A percentile compares a stretch with the other conserved stretches of the same genome.
Evolutionary conservation across 73 alveolate species (phyloP).

Genomic region (Paramecium primaurelia): DNA sequence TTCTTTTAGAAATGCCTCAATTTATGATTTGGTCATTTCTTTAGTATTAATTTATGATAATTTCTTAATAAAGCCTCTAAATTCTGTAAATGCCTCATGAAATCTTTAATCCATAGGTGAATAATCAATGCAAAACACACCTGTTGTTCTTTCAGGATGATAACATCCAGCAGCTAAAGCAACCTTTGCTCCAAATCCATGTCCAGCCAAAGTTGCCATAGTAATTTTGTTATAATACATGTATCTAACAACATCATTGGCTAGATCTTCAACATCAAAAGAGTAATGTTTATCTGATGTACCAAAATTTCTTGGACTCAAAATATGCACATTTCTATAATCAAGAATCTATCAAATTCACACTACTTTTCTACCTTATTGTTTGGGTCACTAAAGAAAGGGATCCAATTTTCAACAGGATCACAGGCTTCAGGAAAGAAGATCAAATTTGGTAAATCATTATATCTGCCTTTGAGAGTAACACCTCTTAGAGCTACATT

Average conservation of each 20-base stretch:
- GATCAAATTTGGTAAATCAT: constrained; percentile 78
- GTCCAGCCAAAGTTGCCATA: constrained; percentile 86
- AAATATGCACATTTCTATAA: constrained; percentile 74
- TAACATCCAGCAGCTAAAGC: constrained; percentile 82
- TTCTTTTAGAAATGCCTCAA: constrained; percentile 52
- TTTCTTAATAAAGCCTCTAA: constrained; percentile 62
- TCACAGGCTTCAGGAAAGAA: constrained; percentile 80
- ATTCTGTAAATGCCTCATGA: constrained; percentile 77
- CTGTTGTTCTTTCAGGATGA: constrained; percentile 79
- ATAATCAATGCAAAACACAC: constrained; percentile 78
- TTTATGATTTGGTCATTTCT: background rate
- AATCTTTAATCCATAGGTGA: constrained; percentile 81
- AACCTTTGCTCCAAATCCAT: constrained; percentile 89
- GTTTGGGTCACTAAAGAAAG: constrained; percentile 70
- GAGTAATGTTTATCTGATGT: constrained; percentile 78
- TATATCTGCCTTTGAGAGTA: constrained; percentile 67
- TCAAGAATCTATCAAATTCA: constrained; percentile 26
- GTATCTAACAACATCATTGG: constrained; percentile 76
- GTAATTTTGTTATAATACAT: constrained; percentile 77
- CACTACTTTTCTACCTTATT: constrained; percentile 47
- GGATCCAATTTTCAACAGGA: constrained; percentile 75
- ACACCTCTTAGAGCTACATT: constrained; percentile 77
- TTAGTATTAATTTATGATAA: constrained; percentile 43
- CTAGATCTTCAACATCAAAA: constrained; percentile 70
- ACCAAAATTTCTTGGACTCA: constrained; percentile 82